Evolutionary conservation across 1,139 yeast species (phyloP).

Genomic region (Scheffersomyces illinoinensis): DNA sequence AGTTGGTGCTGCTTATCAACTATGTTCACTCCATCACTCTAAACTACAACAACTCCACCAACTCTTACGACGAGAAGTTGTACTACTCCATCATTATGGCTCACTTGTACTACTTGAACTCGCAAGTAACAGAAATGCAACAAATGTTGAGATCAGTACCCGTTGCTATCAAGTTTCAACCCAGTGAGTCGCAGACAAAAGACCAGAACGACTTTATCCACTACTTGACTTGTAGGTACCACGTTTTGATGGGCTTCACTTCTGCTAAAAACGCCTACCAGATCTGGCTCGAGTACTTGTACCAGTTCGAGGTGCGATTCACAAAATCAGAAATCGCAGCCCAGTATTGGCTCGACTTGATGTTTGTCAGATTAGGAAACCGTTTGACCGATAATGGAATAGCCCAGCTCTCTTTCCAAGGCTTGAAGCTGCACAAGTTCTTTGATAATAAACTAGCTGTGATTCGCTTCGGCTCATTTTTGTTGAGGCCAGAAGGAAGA

Average conservation of each 20-base stretch:
- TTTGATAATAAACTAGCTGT: slow-evolving; percentile 26
- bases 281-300: slow-evolving; percentile 36
- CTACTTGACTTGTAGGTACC: slow-evolving; percentile 38
- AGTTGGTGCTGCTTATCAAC: slow-evolving; percentile 29
- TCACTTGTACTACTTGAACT: slow-evolving; percentile 36
- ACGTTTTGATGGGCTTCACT: slow-evolving; percentile 34
- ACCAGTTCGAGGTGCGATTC: slow-evolving; percentile 27
- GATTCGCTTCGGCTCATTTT: slow-evolving; percentile 30
- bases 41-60: slow-evolving; percentile 26
- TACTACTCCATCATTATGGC: slow-evolving; percentile 37
- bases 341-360: slow-evolving; percentile 39
- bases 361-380: slow-evolving; percentile 27
- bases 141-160: slow-evolving; percentile 13
- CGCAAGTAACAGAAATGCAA: slow-evolving; percentile 24
- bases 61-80: slow-evolving; percentile 31
- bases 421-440: slow-evolving; percentile 26
- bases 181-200: slow-evolving; percentile 11
- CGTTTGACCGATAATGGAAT: slow-evolving; percentile 23
- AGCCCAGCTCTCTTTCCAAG: slow-evolving; percentile 7
- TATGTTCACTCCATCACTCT: slow-evolving; percentile 30
- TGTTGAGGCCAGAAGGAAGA: slow-evolving; percentile 27
- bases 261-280: slow-evolving; percentile 17
- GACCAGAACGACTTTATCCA: slow-evolving; percentile 28
- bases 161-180: slow-evolving; percentile 3
- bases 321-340: slow-evolving; percentile 38